Evolutionary conservation across 2,329 filamentous ascomycete species (phyloP).

Genomic region (Nemania sp.): DNA sequence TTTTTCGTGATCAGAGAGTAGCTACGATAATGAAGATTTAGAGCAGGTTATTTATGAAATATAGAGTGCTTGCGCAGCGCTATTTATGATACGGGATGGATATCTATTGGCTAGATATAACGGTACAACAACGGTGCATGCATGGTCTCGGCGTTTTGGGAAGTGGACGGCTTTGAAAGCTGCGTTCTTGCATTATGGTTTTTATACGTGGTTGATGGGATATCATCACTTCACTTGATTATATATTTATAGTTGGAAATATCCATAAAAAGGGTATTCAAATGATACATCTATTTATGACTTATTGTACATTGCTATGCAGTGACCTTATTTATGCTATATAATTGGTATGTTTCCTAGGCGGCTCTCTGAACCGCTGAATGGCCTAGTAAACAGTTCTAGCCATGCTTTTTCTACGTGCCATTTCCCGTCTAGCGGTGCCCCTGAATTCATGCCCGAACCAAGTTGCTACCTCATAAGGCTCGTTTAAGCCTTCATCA

Average conservation of each 20-base stretch:
- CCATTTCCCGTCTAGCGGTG: neutral
- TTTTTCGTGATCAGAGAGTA: slow-evolving; percentile 60
- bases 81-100: slow-evolving; percentile 2
- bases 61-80: slow-evolving; percentile 14
- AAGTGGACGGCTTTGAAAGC: slow-evolving; percentile 23
- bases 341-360: neutral
- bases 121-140: slow-evolving; percentile 25
- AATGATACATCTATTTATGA: neutral
- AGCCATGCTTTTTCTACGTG: neutral
- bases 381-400: neutral
- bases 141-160: slow-evolving; percentile 27
- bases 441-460: neutral
- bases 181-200: slow-evolving; percentile 2
- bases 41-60: slow-evolving; percentile 5
- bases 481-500: neutral
- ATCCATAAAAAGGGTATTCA: neutral
- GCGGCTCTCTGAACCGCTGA: neutral
- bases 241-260: slow-evolving; percentile 4
- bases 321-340: slow-evolving; percentile 6
- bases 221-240: neutral
- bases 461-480: neutral
- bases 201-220: slow-evolving; percentile 1
- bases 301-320: slow-evolving; percentile 32
- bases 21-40: neutral
- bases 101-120: slow-evolving; percentile 11